A percentile compares a stretch with the other conserved stretches of the same genome.
Evolutionary conservation across 148 eudicot genomes (phyloP).

Genomic region (Camellia japonica): DNA sequence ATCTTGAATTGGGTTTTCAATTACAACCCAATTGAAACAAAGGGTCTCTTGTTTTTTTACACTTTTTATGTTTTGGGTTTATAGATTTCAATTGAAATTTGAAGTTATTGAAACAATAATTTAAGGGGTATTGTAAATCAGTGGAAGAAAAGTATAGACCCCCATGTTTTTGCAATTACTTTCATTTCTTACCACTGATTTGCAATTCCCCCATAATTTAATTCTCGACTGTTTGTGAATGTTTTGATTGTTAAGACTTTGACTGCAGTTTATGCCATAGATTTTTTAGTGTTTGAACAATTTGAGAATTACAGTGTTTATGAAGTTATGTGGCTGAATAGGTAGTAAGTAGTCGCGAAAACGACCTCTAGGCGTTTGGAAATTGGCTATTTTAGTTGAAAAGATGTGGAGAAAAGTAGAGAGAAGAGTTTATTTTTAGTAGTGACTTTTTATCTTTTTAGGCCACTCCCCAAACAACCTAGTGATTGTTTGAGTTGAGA

Average conservation of each 20-base stretch:
- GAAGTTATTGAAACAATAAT: no score
- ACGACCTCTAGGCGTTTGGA: no score
- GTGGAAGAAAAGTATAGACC: no score
- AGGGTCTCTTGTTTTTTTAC: background rate
- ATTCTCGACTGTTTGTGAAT: background rate
- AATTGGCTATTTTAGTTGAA: no score
- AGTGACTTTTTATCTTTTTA: no score
- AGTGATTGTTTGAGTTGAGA: no score
- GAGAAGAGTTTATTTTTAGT: no score
- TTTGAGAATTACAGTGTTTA: background rate
- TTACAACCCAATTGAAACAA: background rate
- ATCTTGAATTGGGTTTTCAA: conserved; percentile 1
- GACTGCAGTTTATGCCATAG: background rate
- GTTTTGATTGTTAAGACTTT: background rate
- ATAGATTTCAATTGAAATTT: background rate
- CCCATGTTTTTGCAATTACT: no score
- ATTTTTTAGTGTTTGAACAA: background rate
- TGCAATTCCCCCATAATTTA: background rate
- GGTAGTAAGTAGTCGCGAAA: background rate
- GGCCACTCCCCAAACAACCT: no score
- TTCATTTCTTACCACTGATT: no score
- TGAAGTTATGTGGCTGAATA: background rate
- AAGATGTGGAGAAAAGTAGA: no score
- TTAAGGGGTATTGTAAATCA: no score
- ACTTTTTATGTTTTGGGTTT: background rate